Conservation (phyloP, 306 rosid genomes). For the Vachellia collinsii region DNA sequence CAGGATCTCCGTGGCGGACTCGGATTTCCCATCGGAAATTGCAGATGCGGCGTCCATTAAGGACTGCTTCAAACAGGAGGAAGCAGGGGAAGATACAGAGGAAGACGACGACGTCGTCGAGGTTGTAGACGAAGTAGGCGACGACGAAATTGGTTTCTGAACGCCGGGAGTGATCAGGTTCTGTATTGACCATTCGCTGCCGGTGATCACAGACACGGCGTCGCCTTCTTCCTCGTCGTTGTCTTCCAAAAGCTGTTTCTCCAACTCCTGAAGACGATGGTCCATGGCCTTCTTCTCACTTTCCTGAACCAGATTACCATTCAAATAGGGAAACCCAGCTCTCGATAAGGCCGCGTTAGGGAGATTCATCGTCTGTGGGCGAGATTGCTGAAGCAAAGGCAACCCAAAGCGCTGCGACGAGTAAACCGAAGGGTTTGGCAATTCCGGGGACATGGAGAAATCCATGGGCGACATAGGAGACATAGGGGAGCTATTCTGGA, state of each 20-base stretch:
- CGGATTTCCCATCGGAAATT: constrained; percentile 71
- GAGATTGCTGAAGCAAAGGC: constrained; percentile 59
- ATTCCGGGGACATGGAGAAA: constrained; percentile 49
- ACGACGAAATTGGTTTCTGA: constrained; percentile 63
- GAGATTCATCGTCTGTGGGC: constrained; percentile 49
- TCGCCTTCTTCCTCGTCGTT: constrained; percentile 70
- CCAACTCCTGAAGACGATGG: constrained; percentile 69
- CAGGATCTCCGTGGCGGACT: constrained; percentile 66
- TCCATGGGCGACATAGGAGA: constrained; percentile 65
- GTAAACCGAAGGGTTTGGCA: constrained; percentile 3
- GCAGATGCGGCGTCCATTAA: constrained; percentile 81
- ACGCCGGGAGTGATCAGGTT: constrained; percentile 53
- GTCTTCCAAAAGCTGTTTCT: constrained; percentile 82
- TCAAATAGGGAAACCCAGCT: neutral
- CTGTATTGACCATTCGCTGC: constrained; percentile 77
- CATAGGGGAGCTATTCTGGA: constrained; percentile 49
- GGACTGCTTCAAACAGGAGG: constrained; percentile 55
- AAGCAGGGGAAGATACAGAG: constrained; percentile 64
- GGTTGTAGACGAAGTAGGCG: constrained; percentile 73
- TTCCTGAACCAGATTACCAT: constrained; percentile 33
- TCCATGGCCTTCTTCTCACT: constrained; percentile 64
- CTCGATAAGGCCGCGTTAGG: constrained; percentile 22
- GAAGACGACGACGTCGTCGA: constrained; percentile 62
- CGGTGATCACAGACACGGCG: constrained; percentile 64
- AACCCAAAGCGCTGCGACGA: constrained; percentile 49